Base-by-base conservation (phyloP, 306 rosid species). In the Fragaria vesca region DNA sequence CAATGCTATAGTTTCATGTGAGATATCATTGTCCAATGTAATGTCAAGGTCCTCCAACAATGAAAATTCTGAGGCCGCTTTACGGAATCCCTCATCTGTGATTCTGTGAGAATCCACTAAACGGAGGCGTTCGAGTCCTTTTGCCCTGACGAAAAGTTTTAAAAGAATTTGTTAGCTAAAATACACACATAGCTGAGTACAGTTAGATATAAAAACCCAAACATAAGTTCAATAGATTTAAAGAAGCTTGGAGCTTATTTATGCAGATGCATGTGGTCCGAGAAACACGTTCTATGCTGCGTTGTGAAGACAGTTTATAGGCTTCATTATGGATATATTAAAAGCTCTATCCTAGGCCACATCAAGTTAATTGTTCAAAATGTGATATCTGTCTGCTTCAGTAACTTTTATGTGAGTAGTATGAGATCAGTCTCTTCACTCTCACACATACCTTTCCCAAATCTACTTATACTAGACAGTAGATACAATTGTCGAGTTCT, bases 11-110 rank as follows among this genome's bases (percentile, higher is more conserved):
- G 89, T 21, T 46, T 54, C 76, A 20, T 32, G 68, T 57, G 79
- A 34, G 51, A 81, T 26, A 50, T 11, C 54, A 60, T 81, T 40
- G 73, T 21, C 32, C 32, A 74, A 60, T 32, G 84, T 75, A 70
- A 84, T 66, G 26, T 86, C 90, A 51, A 90, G 89, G 72, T 90
- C 85, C 84, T 90, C 94, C 80, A 90, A 63, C 69, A 42, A 55
- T 28, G 90, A 73, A 79, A 88, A 76, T 72, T 75, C 83, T 26
- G 79, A 28, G 36, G 83, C 84, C 68, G 68, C 81, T 72, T 69
- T 85, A 70, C 47, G 36, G 73, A 90, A 61, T 75, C 85, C 89
- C 72, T 78, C 83, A 28, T 81, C 83, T 34, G 90, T 66, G 68
- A 90, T 67, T 38, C 17, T 45, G 38, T 66, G 18, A 79, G 89